A percentile compares a stretch with the other conserved stretches of the same genome.
These are phyloP conservation scores for Phytophthora quininea DNA, from an alignment of 352 stramenopile species.

Conservation along the genomic window DNA sequence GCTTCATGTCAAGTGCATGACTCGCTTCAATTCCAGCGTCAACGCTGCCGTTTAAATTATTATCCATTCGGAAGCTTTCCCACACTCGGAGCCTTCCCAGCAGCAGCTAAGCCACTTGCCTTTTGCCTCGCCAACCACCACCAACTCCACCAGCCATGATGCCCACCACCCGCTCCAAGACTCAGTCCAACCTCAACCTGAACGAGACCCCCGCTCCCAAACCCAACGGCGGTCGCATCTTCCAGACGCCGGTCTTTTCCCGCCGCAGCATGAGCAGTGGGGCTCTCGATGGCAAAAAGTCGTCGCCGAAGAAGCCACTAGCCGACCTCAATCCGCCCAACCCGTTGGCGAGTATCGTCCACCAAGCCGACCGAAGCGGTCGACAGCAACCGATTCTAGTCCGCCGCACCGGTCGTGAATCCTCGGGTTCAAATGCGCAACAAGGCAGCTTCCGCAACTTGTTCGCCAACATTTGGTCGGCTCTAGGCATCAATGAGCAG, in stretches of 20 bases:
- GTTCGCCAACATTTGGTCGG: constrained; percentile 74
- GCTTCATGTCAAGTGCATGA: constrained; percentile 16
- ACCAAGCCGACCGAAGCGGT: constrained; percentile 68
- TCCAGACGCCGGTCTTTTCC: constrained; percentile 74
- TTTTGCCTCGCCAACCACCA: constrained; percentile 1
- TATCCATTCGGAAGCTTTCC: constrained; percentile 28
- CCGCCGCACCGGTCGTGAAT: constrained; percentile 34
- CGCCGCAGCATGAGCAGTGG: constrained; percentile 62
- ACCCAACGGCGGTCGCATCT: constrained; percentile 36
- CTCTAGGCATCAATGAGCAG: constrained; percentile 66
- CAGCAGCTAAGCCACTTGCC: not conserved
- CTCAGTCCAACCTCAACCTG: constrained; percentile 27
- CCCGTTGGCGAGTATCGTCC: constrained; percentile 64
- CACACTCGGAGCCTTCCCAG: not conserved
- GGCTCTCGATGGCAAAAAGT: constrained; percentile 40
- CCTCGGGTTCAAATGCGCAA: constrained; percentile 24
- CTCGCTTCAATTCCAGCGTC: constrained; percentile 2
- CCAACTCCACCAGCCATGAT: constrained; percentile 20
- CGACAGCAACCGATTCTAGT: constrained; percentile 52
- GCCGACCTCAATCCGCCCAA: constrained; percentile 41
- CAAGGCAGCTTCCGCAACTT: constrained; percentile 68
- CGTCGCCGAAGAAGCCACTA: constrained; percentile 48
- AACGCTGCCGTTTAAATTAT: constrained; percentile 21
- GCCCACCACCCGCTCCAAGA: constrained; percentile 39
- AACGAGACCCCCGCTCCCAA: constrained; percentile 31